Evolutionary conservation across 2,329 filamentous ascomycete genomes (phyloP).

Genomic region (Arthroderma sp.): DNA sequence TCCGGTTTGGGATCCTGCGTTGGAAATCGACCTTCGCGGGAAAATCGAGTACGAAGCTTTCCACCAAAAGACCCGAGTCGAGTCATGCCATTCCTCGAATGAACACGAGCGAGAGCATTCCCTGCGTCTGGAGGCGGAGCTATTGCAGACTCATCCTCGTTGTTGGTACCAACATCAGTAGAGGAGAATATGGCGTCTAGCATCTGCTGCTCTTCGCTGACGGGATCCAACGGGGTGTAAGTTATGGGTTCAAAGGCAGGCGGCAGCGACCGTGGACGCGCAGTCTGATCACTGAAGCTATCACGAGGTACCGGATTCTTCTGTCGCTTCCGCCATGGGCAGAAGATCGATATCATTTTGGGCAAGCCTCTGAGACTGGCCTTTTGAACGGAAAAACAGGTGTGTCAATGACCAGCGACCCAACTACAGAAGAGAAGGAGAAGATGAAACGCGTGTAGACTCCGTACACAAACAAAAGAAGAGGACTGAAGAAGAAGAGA

Average conservation of each 20-base stretch:
- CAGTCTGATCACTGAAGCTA: neutral
- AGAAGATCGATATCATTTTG: neutral
- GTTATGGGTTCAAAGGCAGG: conserved; percentile 3
- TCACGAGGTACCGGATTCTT: neutral
- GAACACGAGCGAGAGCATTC: neutral
- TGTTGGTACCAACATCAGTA: neutral
- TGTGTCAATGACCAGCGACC: neutral
- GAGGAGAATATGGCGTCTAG: conserved; percentile 2
- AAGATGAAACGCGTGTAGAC: neutral
- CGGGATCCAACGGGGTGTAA: neutral
- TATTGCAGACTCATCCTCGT: neutral
- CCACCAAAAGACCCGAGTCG: conserved; percentile 17
- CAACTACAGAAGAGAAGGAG: neutral
- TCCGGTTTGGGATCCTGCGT: conserved; percentile 8
- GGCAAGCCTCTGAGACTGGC: neutral
- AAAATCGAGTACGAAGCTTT: conserved; percentile 24
- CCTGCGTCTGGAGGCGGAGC: neutral
- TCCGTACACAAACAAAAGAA: neutral
- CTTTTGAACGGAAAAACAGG: neutral
- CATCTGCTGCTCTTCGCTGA: conserved; percentile 4
- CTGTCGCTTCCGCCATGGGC: neutral
- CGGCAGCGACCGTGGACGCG: neutral
- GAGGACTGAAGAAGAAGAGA: neutral
- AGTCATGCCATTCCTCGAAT: neutral
- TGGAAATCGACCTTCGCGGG: conserved; percentile 21